Evolutionary conservation across 192 early-diverging fungal species (phyloP), one percentile per base, ranked within the genome.

Genomic region (Backusella psychrophila): DNA sequence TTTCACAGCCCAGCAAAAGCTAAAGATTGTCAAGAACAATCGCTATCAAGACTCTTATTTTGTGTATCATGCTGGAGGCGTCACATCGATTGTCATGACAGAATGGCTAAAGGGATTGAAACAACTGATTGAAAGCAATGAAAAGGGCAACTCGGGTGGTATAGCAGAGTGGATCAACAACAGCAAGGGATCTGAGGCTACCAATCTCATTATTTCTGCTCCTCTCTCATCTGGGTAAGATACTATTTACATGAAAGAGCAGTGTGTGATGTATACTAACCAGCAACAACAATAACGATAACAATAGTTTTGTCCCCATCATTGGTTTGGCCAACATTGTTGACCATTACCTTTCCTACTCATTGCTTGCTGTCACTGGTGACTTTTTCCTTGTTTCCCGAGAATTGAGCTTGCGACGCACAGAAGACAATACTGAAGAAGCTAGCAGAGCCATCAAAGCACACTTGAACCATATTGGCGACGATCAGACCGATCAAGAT

Each of bases 331-430:
- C 80, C 3, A 75, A 90, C 9, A 74, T 94, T 5, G 87, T 86
- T 3, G 93, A 93, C 65, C 71, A 87, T 3, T 94, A 90, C 66
- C 81, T 95, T 38, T 91, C 92, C n/a, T 92, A 93, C 73, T 91
- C 90, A 33, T 76, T 93, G 15, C 59, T 95, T 19, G 77, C 88
- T 7, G 56, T 92, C 56, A 89, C 90, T 8, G 82, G 85, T 0
- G 83, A 87, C 15, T 83, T 79, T 49, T 86, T 88, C 52, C 77
- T 92, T 2, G 34, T 78, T 9, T 39, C 59, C 19, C 29, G 65
- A 29, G 77, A 73, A 21, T 26, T 73, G 36, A 63, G 77, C 66
- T 66, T 78, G 44, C 75, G 79, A 33, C 53, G 80, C 33, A 52
- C 53, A 17, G 39, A 42, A 26, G 63, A 38, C 4, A 66, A 42